These are phyloP conservation scores for Coprinopsis sp. DNA, from an alignment of 768 basidiomycete species.

Conservation along the genomic window DNA sequence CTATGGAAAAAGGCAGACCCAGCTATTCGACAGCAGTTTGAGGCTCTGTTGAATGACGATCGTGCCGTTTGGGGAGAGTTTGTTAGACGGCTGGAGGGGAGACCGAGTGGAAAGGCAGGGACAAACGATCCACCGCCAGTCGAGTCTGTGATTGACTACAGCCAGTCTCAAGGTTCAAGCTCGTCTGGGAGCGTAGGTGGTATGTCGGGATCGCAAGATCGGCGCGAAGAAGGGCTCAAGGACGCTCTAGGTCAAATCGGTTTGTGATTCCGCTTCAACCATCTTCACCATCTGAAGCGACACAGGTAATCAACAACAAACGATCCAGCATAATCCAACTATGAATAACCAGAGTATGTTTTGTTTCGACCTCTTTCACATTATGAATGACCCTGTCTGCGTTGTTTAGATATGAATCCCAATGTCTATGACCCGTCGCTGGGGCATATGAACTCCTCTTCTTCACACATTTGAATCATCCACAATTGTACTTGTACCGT, in stretches of 20 bases:
- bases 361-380: neutral
- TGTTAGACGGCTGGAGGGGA: conserved; percentile 56
- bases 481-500: no score
- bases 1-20: conserved; percentile 58
- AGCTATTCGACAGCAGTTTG: conserved; percentile 45
- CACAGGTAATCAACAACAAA: neutral
- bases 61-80: conserved; percentile 67
- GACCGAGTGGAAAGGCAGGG: conserved; percentile 23
- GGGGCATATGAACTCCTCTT: conserved; percentile 3
- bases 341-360: conserved; percentile 5
- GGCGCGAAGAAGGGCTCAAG: neutral
- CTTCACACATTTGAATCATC: neutral
- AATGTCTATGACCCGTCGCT: conserved; percentile 8
- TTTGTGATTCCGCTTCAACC: neutral
- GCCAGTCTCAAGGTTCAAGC: conserved; percentile 2
- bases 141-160: neutral
- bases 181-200: neutral
- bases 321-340: neutral
- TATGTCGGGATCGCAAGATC: neutral
- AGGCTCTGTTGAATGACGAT: conserved; percentile 51
- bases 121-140: neutral
- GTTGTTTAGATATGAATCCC: conserved; percentile 3
- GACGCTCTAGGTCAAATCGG: neutral
- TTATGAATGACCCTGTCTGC: neutral
- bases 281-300: neutral